Base-by-base conservation (phyloP, 768 basidiomycete genomes). In the Fistulinella prunicolor region DNA sequence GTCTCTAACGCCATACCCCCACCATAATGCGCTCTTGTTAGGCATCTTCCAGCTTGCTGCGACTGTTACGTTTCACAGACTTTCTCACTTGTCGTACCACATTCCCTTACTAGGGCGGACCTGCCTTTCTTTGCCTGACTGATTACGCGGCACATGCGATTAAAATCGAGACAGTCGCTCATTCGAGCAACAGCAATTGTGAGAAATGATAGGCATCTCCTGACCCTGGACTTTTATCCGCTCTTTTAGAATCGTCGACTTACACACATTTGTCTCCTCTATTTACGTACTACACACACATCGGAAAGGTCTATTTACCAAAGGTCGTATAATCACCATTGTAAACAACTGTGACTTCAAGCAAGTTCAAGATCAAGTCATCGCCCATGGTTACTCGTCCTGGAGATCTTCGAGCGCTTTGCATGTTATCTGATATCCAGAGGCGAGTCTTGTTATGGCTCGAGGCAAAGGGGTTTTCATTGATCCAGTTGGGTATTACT, bases 21-120 rank as follows among this genome's bases (percentile, higher is more conserved):
- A 12, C 45, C 46, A 44, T 62, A 64, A 56, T 62, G 44, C 54
- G 53, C 50, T 56, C 44, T 53, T 35, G 29, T 46, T 52, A 44
- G 44, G 17, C 44, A 47, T 46, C 41, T 23, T 43, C 30, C 38
- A 29, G 37, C 29, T 43, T 22, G 35, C 32, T 24, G 37, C 49
- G 38, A 23, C 34, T 28, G 34, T 46, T 45, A 49, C 38, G 28
- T 35, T 29, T 28, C 38, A 45, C 49, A 53, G 54, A 48, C 43
- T 8, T 36, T 45, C 9, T 42, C 7, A 10, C 38, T 51, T 43
- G 21, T 32, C 44, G 39, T 47, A 43, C 29, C 45, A 45, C 37
- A 7, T 23, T 38, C 14, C 30, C 26, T 30, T 55, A 38, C 45
- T 40, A 29, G 24, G 9, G 39, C 14, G 39, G 39, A 46, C 42